Base-by-base conservation (phyloP, 371 early-diverging fungal genomes). In the Rhizopus delemar region DNA sequence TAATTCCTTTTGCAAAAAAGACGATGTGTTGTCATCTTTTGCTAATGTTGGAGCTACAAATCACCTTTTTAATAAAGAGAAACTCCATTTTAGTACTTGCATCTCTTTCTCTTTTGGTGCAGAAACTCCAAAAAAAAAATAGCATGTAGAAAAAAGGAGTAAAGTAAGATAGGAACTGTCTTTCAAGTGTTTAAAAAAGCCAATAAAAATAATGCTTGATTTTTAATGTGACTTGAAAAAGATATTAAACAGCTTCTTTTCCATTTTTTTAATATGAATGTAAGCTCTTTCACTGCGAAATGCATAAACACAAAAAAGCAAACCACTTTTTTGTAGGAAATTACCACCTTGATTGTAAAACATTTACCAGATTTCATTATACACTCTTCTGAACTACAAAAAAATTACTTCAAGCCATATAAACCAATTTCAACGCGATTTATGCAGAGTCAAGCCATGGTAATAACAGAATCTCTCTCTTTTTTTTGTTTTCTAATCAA, bases 391-490 rank as follows among this genome's bases (percentile, higher is more conserved):
- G 70, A 71, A 41, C 32, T 66, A 9, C 57, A 63, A 31, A 41
- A 60, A 4, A 50, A 41, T 1, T 78, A 73, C 31, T 78, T 78
- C 41, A 51, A 53, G 9, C 70, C 72, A 3, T 76, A 74, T 49
- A 56, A 63, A 11, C 67, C 74, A 12, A 29, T 69, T 2, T 68
- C 59, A 48, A 60, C 68, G 11, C 69, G 77, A n/a, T 62, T 61
- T 46, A 76, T 79, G 74, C 60, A 70, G 36, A 64, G 68, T 39
- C 51, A 45, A 22, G 57, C 69, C 33, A 75, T 74, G 76, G 80
- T 79, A 79, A 56, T 22, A 22, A 57, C 41, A 6, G 0, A 4
- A 45, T 1, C 12, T 22, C 22, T 22, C 22, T 22, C 22, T 22
- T 22, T 22, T 22, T 22, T 22, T 22, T 22, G 22, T 22, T 22